Evolutionary conservation across 345 rosid species (phyloP), one percentile per base, ranked within the genome.

Genomic region (Rhizophora apiculata): DNA sequence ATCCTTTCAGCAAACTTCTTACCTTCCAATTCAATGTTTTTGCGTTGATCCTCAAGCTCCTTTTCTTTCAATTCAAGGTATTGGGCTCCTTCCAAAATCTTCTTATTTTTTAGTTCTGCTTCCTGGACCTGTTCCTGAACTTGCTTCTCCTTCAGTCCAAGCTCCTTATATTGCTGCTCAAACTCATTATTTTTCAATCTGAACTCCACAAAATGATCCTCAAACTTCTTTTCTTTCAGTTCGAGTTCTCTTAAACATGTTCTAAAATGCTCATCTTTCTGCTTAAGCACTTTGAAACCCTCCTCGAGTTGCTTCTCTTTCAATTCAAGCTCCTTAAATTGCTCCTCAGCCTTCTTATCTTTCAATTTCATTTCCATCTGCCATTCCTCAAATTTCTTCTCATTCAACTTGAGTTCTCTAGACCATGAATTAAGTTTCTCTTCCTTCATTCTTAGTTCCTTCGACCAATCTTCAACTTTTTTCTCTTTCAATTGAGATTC

Each of bases 341-440:
- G 31, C 21, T 61, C 69, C 70, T 68, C 72, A 10, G 36, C 21
- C 71, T 70, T 53, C 26, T 71, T 39, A 73, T 79, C 77, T 75
- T 64, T 80, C 64, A 62, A 24, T 73, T 54, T 78, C 22, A 81
- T 27, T 63, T 61, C 76, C 24, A 70, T 55, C 30, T 51, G 18
- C 26, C 20, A 48, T 8, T 49, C 74, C 59, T 57, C 61, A 22
- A 70, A 5, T 26, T 48, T 64, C 36, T 3, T n/a, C n/a, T 48
- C 56, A 27, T 48, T 32, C 24, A 64, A 22, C 10, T 26, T 53
- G 10, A 62, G 27, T 46, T 36, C 52, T 11, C 5, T 55, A 15
- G 27, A 22, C 30, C 16, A 2, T 13, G 29, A 22, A n/a, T 13
- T 9, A 3, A 22, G 21, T 55, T 13, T 24, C 16, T 43, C 24